A percentile compares a stretch with the other conserved stretches of the same genome.
Conservation (phyloP, 192 early-diverging fungal species). For the Funneliformis mosseae region DNA sequence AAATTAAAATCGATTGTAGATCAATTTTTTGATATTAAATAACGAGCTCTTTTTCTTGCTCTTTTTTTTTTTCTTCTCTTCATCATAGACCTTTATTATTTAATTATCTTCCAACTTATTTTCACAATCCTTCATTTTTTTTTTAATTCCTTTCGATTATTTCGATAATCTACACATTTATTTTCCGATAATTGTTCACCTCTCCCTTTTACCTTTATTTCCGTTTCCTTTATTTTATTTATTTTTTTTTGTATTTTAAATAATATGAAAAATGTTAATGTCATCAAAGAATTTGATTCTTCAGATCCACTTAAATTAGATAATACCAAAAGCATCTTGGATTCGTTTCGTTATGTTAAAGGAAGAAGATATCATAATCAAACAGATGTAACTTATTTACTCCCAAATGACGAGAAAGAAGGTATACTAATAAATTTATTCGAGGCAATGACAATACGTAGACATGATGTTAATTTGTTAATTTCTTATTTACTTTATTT, state of each 20-base stretch:
- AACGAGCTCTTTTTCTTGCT: too few relatives aligned
- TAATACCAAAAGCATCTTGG: not conserved
- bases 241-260: not conserved
- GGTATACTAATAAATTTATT: not conserved
- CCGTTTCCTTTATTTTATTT: not conserved
- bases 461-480: too few relatives aligned
- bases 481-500: too few relatives aligned
- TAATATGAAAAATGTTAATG: not conserved
- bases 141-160: too few relatives aligned
- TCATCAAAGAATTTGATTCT: not conserved
- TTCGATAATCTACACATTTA: too few relatives aligned
- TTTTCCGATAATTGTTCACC: too few relatives aligned
- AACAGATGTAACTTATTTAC: slow-evolving; percentile 26
- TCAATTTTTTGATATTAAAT: too few relatives aligned
- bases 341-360: slow-evolving; percentile 7
- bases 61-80: too few relatives aligned
- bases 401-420: slow-evolving; percentile 33
- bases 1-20: too few relatives aligned
- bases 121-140: too few relatives aligned
- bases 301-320: not conserved
- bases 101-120: too few relatives aligned
- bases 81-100: too few relatives aligned
- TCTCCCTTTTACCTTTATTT: not conserved
- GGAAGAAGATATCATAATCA: slow-evolving; percentile 34
- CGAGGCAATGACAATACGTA: not conserved